phyloP scores from a whole-genome alignment of 805 yeast species.

The Candida ipomoeae region DNA sequence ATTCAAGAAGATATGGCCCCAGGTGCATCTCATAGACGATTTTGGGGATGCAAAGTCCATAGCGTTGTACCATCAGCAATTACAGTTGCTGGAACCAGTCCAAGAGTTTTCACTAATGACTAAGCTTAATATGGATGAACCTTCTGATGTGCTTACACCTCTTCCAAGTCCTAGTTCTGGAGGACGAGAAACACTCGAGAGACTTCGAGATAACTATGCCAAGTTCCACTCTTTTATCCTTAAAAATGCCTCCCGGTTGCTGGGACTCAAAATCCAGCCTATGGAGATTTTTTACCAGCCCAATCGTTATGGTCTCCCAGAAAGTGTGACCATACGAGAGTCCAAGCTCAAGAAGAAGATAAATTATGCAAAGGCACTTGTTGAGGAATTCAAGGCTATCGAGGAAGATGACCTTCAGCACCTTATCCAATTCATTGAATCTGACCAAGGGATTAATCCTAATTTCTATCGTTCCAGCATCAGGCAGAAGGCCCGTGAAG shows the following conservation, averaged over 20 bases:
- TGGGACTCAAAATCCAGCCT: slow-evolving; percentile 24
- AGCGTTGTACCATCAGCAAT: slow-evolving; percentile 15
- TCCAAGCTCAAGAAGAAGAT: slow-evolving; percentile 23
- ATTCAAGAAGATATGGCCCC: slow-evolving; percentile 31
- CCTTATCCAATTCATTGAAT: slow-evolving; percentile 18
- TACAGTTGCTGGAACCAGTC: slow-evolving; percentile 10
- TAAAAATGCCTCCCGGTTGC: slow-evolving; percentile 17
- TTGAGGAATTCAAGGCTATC: slow-evolving; percentile 22
- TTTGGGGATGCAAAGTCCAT: slow-evolving; percentile 14
- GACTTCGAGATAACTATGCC: slow-evolving; percentile 12
- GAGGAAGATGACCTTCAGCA: slow-evolving; percentile 13
- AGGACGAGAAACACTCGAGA: background rate
- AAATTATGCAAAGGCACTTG: slow-evolving; percentile 20
- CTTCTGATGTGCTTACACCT: background rate
- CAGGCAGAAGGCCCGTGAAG: slow-evolving; percentile 19
- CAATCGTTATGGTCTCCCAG: slow-evolving; percentile 29
- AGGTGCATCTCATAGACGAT: slow-evolving; percentile 30
- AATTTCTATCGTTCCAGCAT: slow-evolving; percentile 27
- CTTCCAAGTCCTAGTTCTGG: background rate
- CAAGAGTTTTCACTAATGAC: slow-evolving; percentile 10
- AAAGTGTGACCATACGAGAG: slow-evolving; percentile 26
- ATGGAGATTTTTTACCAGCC: slow-evolving; percentile 32
- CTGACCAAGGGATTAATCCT: slow-evolving; percentile 17
- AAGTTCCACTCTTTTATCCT: slow-evolving; percentile 21
- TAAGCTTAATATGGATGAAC: slow-evolving; percentile 7